These are phyloP conservation scores for Cucurbita ficifolia DNA, from an alignment of 306 rosid genomes.

Conservation along the genomic window DNA sequence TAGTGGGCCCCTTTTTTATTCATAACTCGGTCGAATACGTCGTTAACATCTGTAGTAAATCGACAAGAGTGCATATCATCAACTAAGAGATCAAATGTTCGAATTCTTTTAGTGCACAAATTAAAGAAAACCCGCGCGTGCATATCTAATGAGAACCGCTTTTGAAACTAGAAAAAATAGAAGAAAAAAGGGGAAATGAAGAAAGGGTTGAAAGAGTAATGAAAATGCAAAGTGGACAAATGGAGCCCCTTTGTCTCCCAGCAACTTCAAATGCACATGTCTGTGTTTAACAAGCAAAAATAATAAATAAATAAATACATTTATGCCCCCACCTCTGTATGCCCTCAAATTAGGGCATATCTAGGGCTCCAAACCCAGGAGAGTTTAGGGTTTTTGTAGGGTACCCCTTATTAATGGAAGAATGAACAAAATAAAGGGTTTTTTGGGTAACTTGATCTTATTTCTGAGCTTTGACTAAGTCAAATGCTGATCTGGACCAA, in stretches of 20 bases:
- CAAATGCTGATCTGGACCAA: conserved; percentile 9
- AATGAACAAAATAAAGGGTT: neutral
- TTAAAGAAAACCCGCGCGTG: neutral
- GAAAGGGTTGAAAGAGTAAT: neutral
- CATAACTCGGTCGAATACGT: too few relatives aligned
- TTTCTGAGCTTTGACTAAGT: conserved; percentile 11
- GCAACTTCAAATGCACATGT: neutral
- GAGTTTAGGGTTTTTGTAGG: neutral
- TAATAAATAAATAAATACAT: neutral
- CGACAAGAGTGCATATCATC: too few relatives aligned
- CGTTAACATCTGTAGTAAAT: too few relatives aligned
- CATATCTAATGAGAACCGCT: neutral
- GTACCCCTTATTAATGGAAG: neutral
- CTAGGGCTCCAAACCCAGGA: neutral
- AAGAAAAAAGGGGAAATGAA: neutral
- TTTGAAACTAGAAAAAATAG: neutral
- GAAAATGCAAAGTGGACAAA: neutral
- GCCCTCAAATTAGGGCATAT: neutral
- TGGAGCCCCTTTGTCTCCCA: conserved; percentile 7
- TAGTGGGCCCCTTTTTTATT: too few relatives aligned
- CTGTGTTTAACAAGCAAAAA: neutral
- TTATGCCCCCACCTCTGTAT: neutral
- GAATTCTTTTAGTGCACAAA: too few relatives aligned
- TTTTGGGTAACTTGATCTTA: neutral
- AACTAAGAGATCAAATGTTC: too few relatives aligned